Evolutionary conservation across 2,329 filamentous ascomycete species (phyloP).

Genomic region (Fusarium domesticum): DNA sequence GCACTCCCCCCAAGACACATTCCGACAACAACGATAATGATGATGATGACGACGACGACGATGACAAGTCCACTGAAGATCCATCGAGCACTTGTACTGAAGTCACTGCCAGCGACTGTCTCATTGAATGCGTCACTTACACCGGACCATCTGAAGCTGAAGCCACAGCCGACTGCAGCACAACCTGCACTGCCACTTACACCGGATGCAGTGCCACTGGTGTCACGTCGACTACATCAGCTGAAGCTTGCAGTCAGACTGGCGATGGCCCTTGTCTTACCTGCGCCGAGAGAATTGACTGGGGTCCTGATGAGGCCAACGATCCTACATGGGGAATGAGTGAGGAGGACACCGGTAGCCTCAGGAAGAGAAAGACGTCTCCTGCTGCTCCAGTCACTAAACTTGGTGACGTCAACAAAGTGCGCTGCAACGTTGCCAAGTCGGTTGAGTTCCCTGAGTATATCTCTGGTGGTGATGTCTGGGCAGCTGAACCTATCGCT

Average conservation of each 20-base stretch:
- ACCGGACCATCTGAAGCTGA: neutral
- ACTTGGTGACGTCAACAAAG: neutral
- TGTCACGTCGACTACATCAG: conserved; percentile 3
- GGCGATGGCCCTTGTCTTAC: neutral
- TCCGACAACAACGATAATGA: neutral
- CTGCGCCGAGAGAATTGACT: neutral
- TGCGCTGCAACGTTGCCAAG: neutral
- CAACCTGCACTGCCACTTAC: conserved; percentile 11
- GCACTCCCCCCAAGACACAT: neutral
- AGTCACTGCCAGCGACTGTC: conserved; percentile 14
- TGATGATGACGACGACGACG: neutral
- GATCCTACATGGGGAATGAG: neutral
- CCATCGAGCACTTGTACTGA: conserved; percentile 7
- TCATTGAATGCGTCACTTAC: conserved; percentile 16
- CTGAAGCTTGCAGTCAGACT: conserved; percentile 5
- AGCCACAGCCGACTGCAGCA: conserved; percentile 3
- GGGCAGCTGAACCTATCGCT: neutral
- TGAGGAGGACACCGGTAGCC: neutral
- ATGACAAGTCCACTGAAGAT: conserved; percentile 1
- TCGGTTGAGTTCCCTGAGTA: neutral
- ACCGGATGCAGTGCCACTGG: conserved; percentile 12
- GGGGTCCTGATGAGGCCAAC: neutral
- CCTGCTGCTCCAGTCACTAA: neutral
- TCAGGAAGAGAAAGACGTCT: neutral
- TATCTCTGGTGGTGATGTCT: neutral